phyloP scores from a whole-genome alignment of 306 rosid genomes.

The Rubus idaeus region DNA sequence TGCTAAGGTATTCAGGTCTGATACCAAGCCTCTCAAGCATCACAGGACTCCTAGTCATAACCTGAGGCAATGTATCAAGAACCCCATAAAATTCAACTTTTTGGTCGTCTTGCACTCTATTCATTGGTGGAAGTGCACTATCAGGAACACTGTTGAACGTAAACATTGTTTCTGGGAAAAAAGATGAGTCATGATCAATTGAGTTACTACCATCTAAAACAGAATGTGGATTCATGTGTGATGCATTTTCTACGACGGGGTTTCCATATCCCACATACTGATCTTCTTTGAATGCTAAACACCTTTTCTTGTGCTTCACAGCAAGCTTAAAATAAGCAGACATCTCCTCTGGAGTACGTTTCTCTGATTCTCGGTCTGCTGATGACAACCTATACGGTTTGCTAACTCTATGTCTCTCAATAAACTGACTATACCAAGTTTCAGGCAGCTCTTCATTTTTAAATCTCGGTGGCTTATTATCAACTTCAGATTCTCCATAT shows the following conservation, averaged over 20 bases:
- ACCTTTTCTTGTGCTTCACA: conserved; percentile 63
- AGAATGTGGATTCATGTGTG: conserved; percentile 43
- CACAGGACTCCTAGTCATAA: conserved; percentile 55
- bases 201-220: conserved; percentile 43
- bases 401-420: conserved; percentile 56
- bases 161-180: conserved; percentile 76
- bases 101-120: conserved; percentile 44
- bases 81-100: conserved; percentile 57
- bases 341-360: conserved; percentile 78
- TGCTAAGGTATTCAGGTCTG: conserved; percentile 56
- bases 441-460: conserved; percentile 70
- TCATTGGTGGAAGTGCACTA: conserved; percentile 59
- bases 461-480: conserved; percentile 43
- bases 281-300: conserved; percentile 63
- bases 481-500: conserved; percentile 63
- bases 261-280: conserved; percentile 42
- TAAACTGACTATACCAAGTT: conserved; percentile 77
- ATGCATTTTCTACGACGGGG: conserved; percentile 38
- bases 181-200: conserved; percentile 35
- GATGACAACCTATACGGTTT: conserved; percentile 49
- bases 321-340: conserved; percentile 46
- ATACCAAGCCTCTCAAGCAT: conserved; percentile 81
- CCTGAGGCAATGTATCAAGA: conserved; percentile 72
- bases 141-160: conserved; percentile 82
- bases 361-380: conserved; percentile 54